Evolutionary conservation across 352 stramenopile species (phyloP).

Genomic region (Salisapilia sapeloensis): DNA sequence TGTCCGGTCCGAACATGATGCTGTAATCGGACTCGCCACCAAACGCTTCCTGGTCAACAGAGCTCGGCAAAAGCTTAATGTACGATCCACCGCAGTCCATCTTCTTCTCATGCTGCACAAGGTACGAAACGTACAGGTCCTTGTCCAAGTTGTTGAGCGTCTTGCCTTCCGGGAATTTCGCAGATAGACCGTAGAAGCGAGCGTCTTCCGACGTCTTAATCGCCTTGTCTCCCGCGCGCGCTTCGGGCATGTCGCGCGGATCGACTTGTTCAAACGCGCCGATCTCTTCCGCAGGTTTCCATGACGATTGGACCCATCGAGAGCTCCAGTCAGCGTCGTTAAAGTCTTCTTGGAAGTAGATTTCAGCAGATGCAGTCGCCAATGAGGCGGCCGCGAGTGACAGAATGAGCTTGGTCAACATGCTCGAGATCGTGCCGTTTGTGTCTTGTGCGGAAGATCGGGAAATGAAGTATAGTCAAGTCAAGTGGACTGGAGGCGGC

Average conservation of each 20-base stretch:
- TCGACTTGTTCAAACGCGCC: conserved; percentile 91
- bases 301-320: conserved; percentile 83
- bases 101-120: conserved; percentile 98
- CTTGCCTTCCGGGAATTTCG: conserved; percentile 65
- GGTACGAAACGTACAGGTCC: conserved; percentile 91
- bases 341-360: conserved; percentile 92
- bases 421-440: no score
- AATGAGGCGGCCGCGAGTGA: conserved; percentile 28
- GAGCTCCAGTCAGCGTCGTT: conserved; percentile 68
- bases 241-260: no score
- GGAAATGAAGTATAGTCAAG: no score
- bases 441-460: no score
- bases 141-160: conserved; percentile 82
- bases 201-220: conserved; percentile 91
- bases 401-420: conserved; percentile 50
- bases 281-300: conserved; percentile 89
- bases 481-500: no score
- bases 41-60: conserved; percentile 87
- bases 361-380: conserved; percentile 38
- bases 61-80: conserved; percentile 95
- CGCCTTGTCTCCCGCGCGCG: conserved; percentile 89
- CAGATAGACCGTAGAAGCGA: conserved; percentile 95
- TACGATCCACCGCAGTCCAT: conserved; percentile 98
- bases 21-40: conserved; percentile 89
- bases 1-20: conserved; percentile 99